These are phyloP conservation scores for Vaccinium macrocarpon DNA, from an alignment of 148 eudicot genomes.

Conservation along the genomic window DNA sequence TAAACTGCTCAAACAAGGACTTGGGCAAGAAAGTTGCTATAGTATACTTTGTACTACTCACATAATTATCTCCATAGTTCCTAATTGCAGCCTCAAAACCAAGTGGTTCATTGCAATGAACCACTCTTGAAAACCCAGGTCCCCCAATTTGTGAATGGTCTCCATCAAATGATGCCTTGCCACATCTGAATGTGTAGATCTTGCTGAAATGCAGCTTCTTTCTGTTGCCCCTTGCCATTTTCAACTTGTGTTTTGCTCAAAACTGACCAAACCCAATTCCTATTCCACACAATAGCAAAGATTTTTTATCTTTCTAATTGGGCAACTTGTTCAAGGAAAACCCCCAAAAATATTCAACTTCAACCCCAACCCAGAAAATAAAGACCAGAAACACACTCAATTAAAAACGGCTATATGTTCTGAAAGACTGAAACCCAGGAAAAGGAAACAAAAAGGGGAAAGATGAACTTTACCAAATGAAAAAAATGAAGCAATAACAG, in stretches of 20 bases:
- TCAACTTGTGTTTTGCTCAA: not conserved
- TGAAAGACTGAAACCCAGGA: no score
- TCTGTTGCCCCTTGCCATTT: slow-evolving; percentile 36
- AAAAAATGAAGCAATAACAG: not conserved
- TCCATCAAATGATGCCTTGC: slow-evolving; percentile 41
- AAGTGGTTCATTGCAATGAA: slow-evolving; percentile 70
- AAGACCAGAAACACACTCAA: slow-evolving; percentile 10
- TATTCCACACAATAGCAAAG: not conserved
- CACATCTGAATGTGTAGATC: slow-evolving; percentile 81
- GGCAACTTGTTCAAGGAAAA: slow-evolving; percentile 11
- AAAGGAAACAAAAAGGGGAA: not conserved
- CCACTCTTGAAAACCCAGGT: slow-evolving; percentile 85
- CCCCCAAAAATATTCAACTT: slow-evolving; percentile 8
- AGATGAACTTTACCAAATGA: not conserved
- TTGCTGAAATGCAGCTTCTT: slow-evolving; percentile 70
- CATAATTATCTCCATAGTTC: slow-evolving; percentile 66
- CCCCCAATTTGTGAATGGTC: slow-evolving; percentile 80
- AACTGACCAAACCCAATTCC: not conserved
- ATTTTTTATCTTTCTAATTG: slow-evolving; percentile 13
- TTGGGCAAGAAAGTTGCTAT: slow-evolving; percentile 76
- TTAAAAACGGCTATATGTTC: not conserved
- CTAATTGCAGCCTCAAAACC: slow-evolving; percentile 35
- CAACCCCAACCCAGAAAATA: slow-evolving; percentile 9
- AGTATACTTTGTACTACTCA: slow-evolving; percentile 81
- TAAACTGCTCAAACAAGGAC: slow-evolving; percentile 94